Base-by-base conservation (phyloP, 2,329 filamentous ascomycete genomes). In the Phialophora expanda region DNA sequence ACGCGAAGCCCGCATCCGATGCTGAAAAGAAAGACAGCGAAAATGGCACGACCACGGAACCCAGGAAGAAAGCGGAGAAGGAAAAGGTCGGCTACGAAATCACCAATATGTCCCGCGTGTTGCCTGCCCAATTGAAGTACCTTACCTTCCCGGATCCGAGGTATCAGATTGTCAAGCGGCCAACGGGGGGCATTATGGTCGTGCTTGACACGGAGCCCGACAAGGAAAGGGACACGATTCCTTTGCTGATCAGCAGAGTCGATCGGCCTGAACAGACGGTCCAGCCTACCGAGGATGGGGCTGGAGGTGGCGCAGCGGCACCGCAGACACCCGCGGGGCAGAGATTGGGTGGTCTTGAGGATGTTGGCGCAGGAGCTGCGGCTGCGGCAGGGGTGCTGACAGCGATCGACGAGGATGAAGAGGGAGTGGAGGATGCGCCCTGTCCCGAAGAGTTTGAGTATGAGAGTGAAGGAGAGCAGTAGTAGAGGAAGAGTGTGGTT, bases 71-170 rank as follows among this genome's bases (percentile, higher is more conserved):
- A 84, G 82, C 84, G 0, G 93, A 97, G 79, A 96, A 95, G 83
- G 95, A 99, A 82, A 98, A 97, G 86, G 86, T 96, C 66, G 95
- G 95, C 72, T 97, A 95, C 77, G 93, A 97, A 70, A 86, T 99
- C 68, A 91, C 95, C 76, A 99, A 99, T 83, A 96, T 99, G 92
- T 96, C 91, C 62, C 87, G 95, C 73, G 93, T 99, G 41, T 86
- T 99, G 56, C 95, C 93, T 0, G 87, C 88, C 55, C 95, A 99
- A 81, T 86, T 98, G 75, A 97, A 96, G 83, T 97, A 94, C 78
- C 92, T 99, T 75, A 96, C 88, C 78, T 97, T 99, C 84, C 88
- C 92, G 56, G 87, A 91, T 69, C 91, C 91, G 54, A 89, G 96
- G 73, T 99, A 97, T 80, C 92, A 91, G 84, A 94, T 95, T 41